phyloP scores from a whole-genome alignment of 2,329 filamentous ascomycete genomes.

The Ascochyta clinopodiicola region DNA sequence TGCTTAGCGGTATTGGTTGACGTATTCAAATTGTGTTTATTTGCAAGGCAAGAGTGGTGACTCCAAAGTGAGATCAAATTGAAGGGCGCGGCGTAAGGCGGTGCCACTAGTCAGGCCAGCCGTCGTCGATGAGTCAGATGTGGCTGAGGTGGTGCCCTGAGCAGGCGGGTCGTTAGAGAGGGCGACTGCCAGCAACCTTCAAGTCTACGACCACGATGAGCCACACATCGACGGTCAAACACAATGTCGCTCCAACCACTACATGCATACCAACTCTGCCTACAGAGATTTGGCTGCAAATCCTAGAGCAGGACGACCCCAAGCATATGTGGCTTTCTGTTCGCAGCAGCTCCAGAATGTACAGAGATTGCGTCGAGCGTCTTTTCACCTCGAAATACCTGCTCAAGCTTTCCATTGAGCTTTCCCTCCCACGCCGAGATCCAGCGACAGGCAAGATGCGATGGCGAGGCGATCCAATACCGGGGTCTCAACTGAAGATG shows the following conservation, averaged over 20 bases:
- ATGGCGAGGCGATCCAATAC: constrained; percentile 21
- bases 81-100: neutral
- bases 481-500: constrained; percentile 19
- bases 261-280: constrained; percentile 10
- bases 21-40: neutral
- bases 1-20: neutral
- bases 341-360: constrained; percentile 22
- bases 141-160: neutral
- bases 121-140: constrained; percentile 7
- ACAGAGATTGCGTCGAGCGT: constrained; percentile 26
- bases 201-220: neutral
- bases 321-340: constrained; percentile 28
- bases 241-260: neutral
- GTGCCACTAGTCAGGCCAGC: constrained; percentile 2
- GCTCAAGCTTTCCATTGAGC: constrained; percentile 14
- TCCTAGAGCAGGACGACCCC: constrained; percentile 21
- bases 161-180: neutral
- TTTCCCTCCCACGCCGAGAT: constrained; percentile 31
- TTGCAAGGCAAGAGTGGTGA: neutral
- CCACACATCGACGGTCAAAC: neutral
- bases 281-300: constrained; percentile 28
- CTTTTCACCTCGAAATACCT: constrained; percentile 26
- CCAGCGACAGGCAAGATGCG: constrained; percentile 19
- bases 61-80: neutral
- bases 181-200: neutral